phyloP scores from a whole-genome alignment of 1,284 basidiomycete species.

The Gastroboletus turbinatus region DNA sequence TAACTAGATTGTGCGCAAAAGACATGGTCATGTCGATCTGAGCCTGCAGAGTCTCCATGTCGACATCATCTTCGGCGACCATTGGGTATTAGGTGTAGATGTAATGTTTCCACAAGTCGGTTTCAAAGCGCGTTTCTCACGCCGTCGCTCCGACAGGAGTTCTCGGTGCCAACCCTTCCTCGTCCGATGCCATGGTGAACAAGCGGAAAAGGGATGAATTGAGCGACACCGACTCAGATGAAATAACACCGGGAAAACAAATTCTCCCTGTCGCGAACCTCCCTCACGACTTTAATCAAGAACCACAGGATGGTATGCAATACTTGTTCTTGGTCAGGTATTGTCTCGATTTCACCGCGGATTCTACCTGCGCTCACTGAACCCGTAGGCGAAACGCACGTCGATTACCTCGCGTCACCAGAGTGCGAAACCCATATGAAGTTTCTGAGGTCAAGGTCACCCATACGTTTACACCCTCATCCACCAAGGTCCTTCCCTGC shows the following conservation, averaged over 20 bases:
- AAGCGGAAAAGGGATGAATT: slow-evolving; percentile 52
- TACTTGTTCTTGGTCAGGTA: slow-evolving; percentile 82
- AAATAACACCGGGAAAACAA: slow-evolving; percentile 56
- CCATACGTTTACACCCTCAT: slow-evolving; percentile 21
- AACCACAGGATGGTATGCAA: slow-evolving; percentile 72
- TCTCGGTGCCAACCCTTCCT: background rate
- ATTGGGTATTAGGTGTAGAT: slow-evolving; percentile 10
- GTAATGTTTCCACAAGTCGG: background rate
- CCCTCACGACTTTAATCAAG: slow-evolving; percentile 60
- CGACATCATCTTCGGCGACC: slow-evolving; percentile 48
- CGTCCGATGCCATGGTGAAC: slow-evolving; percentile 27
- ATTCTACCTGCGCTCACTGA: slow-evolving; percentile 5
- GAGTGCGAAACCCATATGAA: slow-evolving; percentile 68
- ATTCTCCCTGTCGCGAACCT: slow-evolving; percentile 75
- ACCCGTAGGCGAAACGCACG: slow-evolving; percentile 61
- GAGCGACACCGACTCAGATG: slow-evolving; percentile 53
- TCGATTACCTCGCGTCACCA: slow-evolving; percentile 56
- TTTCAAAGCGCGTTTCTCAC: slow-evolving; percentile 15
- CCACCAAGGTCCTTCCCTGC: slow-evolving; percentile 46
- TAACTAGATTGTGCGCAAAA: slow-evolving; percentile 64
- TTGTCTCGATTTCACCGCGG: slow-evolving; percentile 14
- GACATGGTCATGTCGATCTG: slow-evolving; percentile 79
- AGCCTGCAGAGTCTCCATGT: slow-evolving; percentile 66
- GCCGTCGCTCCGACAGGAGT: background rate
- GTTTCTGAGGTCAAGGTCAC: slow-evolving; percentile 26